Conservation (phyloP, 495 filamentous ascomycete species). For the Barbatosphaeria neglecta region DNA sequence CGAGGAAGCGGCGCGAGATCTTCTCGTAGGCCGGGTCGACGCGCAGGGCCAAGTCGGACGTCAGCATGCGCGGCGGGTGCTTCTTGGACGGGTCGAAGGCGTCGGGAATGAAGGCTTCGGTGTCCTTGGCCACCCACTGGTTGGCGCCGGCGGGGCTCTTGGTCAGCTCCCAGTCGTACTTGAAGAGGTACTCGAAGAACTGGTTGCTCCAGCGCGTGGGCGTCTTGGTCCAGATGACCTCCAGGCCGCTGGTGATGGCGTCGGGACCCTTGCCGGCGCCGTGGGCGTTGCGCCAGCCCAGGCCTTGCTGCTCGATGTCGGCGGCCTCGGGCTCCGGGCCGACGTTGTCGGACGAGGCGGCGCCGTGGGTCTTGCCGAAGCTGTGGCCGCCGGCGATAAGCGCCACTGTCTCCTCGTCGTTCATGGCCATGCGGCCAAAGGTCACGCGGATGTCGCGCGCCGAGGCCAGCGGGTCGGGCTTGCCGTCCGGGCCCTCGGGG, state of each 20-base stretch:
- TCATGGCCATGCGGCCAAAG: slow-evolving; percentile 67
- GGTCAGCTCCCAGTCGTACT: slow-evolving; percentile 63
- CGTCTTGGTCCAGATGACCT: slow-evolving; percentile 63
- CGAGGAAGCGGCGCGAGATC: slow-evolving; percentile 55
- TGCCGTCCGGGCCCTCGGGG: slow-evolving; percentile 61
- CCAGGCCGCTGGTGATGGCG: slow-evolving; percentile 60
- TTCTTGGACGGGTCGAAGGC: slow-evolving; percentile 53
- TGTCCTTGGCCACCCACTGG: slow-evolving; percentile 61
- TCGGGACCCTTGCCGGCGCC: slow-evolving; percentile 49
- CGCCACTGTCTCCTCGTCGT: slow-evolving; percentile 65
- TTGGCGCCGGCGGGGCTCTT: slow-evolving; percentile 63
- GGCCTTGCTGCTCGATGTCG: slow-evolving; percentile 47
- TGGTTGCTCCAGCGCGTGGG: slow-evolving; percentile 57
- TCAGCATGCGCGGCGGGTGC: slow-evolving; percentile 57
- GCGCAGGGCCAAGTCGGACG: slow-evolving; percentile 57
- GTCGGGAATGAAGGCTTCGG: slow-evolving; percentile 53
- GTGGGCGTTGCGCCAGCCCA: slow-evolving; percentile 54
- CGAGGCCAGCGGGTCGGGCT: slow-evolving; percentile 53
- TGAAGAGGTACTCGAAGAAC: slow-evolving; percentile 62
- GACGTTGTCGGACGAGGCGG: slow-evolving; percentile 44
- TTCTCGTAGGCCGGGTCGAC: slow-evolving; percentile 60
- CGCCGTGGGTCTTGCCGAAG: slow-evolving; percentile 68
- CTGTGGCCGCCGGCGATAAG: slow-evolving; percentile 64
- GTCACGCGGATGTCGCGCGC: slow-evolving; percentile 58
- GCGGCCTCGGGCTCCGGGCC: slow-evolving; percentile 54